Evolutionary conservation across 305 asterid species (phyloP).

Genomic region (Rubia balearica): DNA sequence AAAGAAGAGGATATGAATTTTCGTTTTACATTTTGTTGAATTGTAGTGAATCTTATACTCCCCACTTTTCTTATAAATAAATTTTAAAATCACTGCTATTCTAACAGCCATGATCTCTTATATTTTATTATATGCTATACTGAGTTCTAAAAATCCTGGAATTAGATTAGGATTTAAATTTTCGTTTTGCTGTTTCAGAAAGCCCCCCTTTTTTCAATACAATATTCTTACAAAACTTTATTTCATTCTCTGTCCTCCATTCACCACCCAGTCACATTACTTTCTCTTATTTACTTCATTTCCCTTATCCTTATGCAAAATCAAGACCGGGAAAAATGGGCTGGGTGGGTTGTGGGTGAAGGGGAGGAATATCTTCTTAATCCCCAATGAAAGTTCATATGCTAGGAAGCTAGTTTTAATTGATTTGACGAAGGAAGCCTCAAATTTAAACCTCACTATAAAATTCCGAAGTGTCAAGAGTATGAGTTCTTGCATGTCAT

Average conservation of each 20-base stretch:
- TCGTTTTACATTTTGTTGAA: no score
- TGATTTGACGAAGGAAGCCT: not conserved
- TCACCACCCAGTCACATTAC: no score
- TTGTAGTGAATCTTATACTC: no score
- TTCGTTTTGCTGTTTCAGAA: not conserved
- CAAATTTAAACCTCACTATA: not conserved
- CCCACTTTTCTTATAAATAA: no score
- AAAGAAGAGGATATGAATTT: no score
- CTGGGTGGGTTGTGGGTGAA: not conserved
- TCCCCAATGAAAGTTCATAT: not conserved
- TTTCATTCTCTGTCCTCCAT: not conserved
- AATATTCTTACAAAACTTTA: no score
- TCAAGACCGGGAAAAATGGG: not conserved
- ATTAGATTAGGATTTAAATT: not conserved
- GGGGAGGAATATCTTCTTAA: not conserved
- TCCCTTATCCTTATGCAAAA: not conserved
- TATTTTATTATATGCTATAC: not conserved
- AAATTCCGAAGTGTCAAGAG: not conserved
- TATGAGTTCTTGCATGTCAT: not conserved
- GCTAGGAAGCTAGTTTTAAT: not conserved
- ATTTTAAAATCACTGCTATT: no score
- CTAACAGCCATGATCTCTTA: not conserved
- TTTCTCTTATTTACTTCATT: not conserved
- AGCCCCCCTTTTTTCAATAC: not conserved
- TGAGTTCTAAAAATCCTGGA: not conserved